Evolutionary conservation across 441 rosid genomes (phyloP).

Genomic region (Rhodomyrtus psidioides): DNA sequence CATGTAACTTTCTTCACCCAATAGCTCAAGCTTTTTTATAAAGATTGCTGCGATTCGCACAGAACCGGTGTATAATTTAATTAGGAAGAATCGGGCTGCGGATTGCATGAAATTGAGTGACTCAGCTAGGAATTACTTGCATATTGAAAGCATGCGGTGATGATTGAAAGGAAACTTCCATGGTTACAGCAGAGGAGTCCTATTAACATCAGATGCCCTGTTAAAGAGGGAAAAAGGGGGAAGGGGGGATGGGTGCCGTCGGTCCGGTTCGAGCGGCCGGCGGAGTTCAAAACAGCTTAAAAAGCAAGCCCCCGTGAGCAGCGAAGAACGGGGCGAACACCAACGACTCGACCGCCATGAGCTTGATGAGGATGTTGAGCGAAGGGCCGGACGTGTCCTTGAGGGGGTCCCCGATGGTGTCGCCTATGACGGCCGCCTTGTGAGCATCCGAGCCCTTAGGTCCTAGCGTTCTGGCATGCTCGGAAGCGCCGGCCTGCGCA

Average conservation of each 20-base stretch:
- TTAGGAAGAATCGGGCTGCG: neutral
- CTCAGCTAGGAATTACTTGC: neutral
- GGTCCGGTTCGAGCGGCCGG: neutral
- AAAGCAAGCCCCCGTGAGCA: conserved; percentile 54
- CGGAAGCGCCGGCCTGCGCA: conserved; percentile 48
- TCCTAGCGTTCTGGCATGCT: conserved; percentile 54
- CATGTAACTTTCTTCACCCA: neutral
- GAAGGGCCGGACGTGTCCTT: conserved; percentile 76
- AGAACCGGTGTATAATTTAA: neutral
- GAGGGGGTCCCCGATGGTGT: conserved; percentile 69
- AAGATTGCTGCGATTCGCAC: neutral
- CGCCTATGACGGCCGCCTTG: conserved; percentile 73
- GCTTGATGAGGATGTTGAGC: conserved; percentile 64
- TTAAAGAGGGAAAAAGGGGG: too few relatives aligned
- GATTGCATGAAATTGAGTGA: neutral
- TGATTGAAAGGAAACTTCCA: neutral
- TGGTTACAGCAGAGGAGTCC: neutral
- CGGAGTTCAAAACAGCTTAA: conserved; percentile 27
- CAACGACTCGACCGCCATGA: conserved; percentile 69
- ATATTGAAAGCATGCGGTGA: neutral
- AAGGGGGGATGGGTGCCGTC: neutral
- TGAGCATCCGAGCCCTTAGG: conserved; percentile 70
- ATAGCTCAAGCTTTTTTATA: neutral
- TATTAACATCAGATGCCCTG: neutral
- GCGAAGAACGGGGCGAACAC: conserved; percentile 79